These are phyloP conservation scores for Suillus fuscotomentosus DNA, from an alignment of 768 basidiomycete species.

Conservation along the genomic window DNA sequence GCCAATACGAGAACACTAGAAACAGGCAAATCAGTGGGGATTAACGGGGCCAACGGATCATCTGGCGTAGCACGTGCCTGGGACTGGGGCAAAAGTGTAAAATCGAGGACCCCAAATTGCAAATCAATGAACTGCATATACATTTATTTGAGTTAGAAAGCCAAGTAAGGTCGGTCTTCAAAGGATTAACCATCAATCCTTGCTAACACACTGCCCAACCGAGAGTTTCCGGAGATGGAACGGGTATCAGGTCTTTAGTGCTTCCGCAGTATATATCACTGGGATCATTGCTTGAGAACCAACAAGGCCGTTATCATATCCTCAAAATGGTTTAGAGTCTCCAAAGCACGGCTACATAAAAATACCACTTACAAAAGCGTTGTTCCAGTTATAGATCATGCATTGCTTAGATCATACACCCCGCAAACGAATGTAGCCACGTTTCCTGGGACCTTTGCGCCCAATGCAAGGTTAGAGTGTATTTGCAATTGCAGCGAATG, in stretches of 20 bases:
- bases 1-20: neutral
- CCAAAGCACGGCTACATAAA: neutral
- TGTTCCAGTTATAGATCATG: neutral
- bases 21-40: neutral
- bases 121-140: neutral
- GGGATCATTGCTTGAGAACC: neutral
- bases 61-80: neutral
- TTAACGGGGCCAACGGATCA: neutral
- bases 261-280: neutral
- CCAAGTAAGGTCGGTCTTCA: neutral
- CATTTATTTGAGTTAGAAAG: neutral
- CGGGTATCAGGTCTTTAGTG: neutral
- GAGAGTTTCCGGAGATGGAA: neutral
- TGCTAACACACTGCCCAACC: neutral
- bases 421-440: neutral
- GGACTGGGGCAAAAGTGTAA: neutral
- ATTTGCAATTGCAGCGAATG: neutral
- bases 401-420: neutral
- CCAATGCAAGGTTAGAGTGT: neutral
- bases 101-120: neutral
- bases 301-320: too few species aligned
- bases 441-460: neutral
- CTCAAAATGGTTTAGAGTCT: neutral
- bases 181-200: neutral
- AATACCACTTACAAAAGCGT: neutral